phyloP scores from a whole-genome alignment of 78 protist genomes.

The Dictyostelium citrinum region DNA sequence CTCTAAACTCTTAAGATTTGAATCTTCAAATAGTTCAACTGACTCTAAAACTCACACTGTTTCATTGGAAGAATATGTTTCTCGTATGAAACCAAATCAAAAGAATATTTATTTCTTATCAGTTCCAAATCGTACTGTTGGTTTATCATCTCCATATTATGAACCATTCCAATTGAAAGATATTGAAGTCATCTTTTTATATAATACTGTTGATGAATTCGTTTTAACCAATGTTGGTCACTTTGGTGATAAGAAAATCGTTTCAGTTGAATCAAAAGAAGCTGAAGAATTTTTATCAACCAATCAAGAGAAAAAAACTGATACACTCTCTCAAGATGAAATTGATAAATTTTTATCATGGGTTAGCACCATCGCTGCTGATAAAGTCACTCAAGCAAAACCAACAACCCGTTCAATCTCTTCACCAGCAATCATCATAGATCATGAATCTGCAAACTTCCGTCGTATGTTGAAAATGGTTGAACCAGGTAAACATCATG shows the following conservation, averaged over 20 bases:
- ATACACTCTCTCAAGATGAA: constrained; percentile 14
- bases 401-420: constrained; percentile 50
- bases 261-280: constrained; percentile 69
- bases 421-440: constrained; percentile 66
- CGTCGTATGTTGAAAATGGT: constrained; percentile 85
- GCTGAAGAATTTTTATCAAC: constrained; percentile 36
- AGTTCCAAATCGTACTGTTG: constrained; percentile 81
- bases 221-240: constrained; percentile 78
- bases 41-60: neutral
- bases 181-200: constrained; percentile 87
- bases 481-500: constrained; percentile 49
- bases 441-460: constrained; percentile 71
- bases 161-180: constrained; percentile 88
- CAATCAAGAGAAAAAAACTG: constrained; percentile 4
- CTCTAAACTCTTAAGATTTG: constrained; percentile 86
- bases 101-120: constrained; percentile 87
- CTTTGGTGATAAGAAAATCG: constrained; percentile 80
- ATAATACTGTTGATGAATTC: constrained; percentile 88
- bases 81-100: constrained; percentile 88
- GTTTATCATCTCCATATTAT: constrained; percentile 88
- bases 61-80: constrained; percentile 86
- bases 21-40: neutral
- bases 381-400: constrained; percentile 22
- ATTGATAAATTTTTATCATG: constrained; percentile 27
- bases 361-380: constrained; percentile 4